These are phyloP conservation scores for Tylopilus balloui DNA, from an alignment of 768 basidiomycete genomes.

Conservation along the genomic window DNA sequence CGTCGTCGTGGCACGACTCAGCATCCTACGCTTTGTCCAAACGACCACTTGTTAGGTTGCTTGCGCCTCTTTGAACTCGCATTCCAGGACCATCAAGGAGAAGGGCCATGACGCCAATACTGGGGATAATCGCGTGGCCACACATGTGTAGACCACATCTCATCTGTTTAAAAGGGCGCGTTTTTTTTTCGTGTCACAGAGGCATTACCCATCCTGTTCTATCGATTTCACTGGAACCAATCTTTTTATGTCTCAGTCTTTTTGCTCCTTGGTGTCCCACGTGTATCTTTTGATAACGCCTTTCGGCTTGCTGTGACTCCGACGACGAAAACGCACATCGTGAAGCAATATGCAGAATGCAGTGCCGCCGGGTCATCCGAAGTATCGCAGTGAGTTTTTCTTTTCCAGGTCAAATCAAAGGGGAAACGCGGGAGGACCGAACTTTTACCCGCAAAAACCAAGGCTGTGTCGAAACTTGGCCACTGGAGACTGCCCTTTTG, in stretches of 20 bases:
- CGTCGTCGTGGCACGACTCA: no score
- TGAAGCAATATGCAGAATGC: slow-evolving; percentile 8
- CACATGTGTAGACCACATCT: slow-evolving; percentile 32
- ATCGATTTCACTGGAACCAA: slow-evolving; percentile 4
- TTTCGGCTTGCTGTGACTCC: background rate
- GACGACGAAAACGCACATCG: slow-evolving; percentile 7
- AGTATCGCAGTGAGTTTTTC: slow-evolving; percentile 34
- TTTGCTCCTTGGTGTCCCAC: background rate
- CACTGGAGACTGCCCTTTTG: slow-evolving; percentile 36
- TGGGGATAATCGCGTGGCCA: slow-evolving; percentile 31
- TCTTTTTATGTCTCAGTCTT: background rate
- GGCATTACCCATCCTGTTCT: slow-evolving; percentile 17
- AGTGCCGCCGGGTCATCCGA: slow-evolving; percentile 16
- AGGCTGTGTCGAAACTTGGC: slow-evolving; percentile 37
- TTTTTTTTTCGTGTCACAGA: slow-evolving; percentile 21
- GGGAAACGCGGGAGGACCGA: slow-evolving; percentile 1
- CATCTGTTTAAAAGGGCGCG: slow-evolving; percentile 30
- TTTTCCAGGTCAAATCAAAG: background rate
- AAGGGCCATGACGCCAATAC: no score
- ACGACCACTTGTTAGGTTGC: no score
- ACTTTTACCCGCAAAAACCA: slow-evolving; percentile 24
- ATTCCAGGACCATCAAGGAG: no score
- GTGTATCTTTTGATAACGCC: background rate
- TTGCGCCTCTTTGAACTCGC: no score
- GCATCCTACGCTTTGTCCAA: no score